Evolutionary conservation across 2,329 filamentous ascomycete genomes (phyloP), one percentile per base, ranked within the genome.

Genomic region (Lachnum nothofagi): DNA sequence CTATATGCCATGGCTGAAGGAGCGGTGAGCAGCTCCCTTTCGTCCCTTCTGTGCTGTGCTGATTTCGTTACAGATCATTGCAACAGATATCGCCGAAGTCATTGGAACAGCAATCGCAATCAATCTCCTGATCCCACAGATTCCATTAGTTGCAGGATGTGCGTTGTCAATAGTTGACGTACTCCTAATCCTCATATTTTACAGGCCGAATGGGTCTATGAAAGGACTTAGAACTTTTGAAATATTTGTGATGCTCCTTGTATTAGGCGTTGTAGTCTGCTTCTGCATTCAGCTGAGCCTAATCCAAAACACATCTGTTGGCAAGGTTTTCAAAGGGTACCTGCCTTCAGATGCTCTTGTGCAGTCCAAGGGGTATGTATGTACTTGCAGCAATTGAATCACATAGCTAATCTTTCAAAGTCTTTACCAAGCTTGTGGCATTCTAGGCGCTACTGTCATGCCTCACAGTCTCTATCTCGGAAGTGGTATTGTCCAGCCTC

Each of bases 381-480:
- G 17, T 22, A 14, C 35, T 20, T 14, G 25, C 38, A 14, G 14
- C 6, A 22, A 19, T 3, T 40, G 31, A 14, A 16, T 19, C 5
- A 35, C 7, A 19, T 6, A n/a, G 23, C 59, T 66, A 40, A 66
- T n/a, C 3, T 6, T n/a, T 1, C 22, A 3, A 46, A 67, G 73
- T 41, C 61, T 83, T 0, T 87, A 86, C 62, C 82, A 86, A 65
- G 78, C 85, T 1, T 90, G 86, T 54, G 86, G 86, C 44, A 90
- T 90, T 49, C 72, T 90, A 0, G 86, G 86, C 2, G 86, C 86
- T 3, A 90, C 86, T 0, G 83, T 86, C 20, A 85, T 86, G 82
- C 82, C 82, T 4, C 82, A 85, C 59, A 82, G 78, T 44, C 68
- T 87, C 3, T 87, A 82, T 56, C 73, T 88, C 3, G 84, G 84